A percentile compares a stretch with the other conserved stretches of the same genome.
phyloP scores from a whole-genome alignment of 2,329 filamentous ascomycete genomes.

The Trichoderma cornu-damae region DNA sequence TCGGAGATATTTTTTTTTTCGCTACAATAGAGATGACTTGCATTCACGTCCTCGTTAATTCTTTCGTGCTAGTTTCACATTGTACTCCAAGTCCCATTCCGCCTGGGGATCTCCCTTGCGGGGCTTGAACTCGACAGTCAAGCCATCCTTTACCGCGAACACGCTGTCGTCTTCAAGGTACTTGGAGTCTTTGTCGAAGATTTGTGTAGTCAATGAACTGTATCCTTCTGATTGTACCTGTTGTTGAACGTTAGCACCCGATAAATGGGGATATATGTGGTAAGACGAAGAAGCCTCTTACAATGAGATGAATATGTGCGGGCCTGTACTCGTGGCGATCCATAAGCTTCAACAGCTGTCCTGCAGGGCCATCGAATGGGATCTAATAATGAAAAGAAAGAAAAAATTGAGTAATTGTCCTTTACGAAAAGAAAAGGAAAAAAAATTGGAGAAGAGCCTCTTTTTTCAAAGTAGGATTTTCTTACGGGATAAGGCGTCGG shows the following conservation, averaged over 20 bases:
- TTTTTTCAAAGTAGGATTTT: too few species aligned
- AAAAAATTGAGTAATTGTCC: too few species aligned
- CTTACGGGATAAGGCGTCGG: constrained; percentile 52
- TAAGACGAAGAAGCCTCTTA: constrained; percentile 24
- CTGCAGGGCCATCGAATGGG: constrained; percentile 49
- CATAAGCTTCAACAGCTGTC: constrained; percentile 46
- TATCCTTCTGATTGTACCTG: constrained; percentile 50
- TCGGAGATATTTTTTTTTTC: neutral
- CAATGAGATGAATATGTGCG: constrained; percentile 57
- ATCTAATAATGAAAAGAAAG: constrained; percentile 28
- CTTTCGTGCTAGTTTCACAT: constrained; percentile 45
- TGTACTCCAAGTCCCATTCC: constrained; percentile 55
- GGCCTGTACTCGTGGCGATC: constrained; percentile 54
- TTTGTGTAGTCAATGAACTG: constrained; percentile 65
- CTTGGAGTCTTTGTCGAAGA: constrained; percentile 64
- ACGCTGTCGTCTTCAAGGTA: constrained; percentile 53
- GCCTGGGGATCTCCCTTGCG: constrained; percentile 42
- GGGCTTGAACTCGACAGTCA: constrained; percentile 41
- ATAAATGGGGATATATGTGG: too few species aligned
- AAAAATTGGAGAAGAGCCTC: too few species aligned
- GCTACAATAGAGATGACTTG: neutral
- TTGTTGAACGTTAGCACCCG: neutral
- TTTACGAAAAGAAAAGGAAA: too few species aligned
- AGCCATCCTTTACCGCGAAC: constrained; percentile 50
- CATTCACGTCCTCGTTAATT: neutral